Percentiles rank a stretch among this genome's conserved stretches.
phyloP scores from a whole-genome alignment of 306 rosid species.

The Lotus japonicus region DNA sequence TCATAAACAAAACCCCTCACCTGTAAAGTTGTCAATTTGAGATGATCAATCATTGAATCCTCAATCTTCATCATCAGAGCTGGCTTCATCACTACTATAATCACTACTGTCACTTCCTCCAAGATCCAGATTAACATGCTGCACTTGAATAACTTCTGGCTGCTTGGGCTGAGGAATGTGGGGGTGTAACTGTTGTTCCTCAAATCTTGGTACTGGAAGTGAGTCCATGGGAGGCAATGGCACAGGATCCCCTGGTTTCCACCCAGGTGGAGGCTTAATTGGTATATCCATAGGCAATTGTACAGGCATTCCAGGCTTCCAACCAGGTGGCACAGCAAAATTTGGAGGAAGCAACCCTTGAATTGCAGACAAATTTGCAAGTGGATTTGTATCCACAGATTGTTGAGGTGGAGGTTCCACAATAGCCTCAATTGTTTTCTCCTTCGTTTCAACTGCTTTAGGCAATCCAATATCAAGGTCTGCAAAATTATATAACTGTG shows the following conservation, averaged over 20 bases:
- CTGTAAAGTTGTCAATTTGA: background rate
- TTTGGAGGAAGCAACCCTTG: slow-evolving; percentile 76
- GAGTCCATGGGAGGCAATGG: slow-evolving; percentile 67
- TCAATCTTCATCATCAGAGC: slow-evolving; percentile 80
- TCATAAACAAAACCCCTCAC: slow-evolving; percentile 1
- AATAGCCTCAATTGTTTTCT: slow-evolving; percentile 60
- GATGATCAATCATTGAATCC: background rate
- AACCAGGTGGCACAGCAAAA: slow-evolving; percentile 72
- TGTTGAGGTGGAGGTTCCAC: slow-evolving; percentile 52
- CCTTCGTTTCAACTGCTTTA: slow-evolving; percentile 46
- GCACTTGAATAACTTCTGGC: slow-evolving; percentile 80
- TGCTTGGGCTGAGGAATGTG: slow-evolving; percentile 52
- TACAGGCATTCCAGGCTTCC: slow-evolving; percentile 98
- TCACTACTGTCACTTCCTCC: slow-evolving; percentile 87
- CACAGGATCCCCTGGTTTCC: slow-evolving; percentile 97
- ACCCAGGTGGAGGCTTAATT: slow-evolving; percentile 82
- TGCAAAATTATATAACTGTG: slow-evolving; percentile 79
- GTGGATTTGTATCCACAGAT: slow-evolving; percentile 38
- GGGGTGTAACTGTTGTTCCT: slow-evolving; percentile 50
- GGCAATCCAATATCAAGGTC: slow-evolving; percentile 89
- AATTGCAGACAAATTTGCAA: slow-evolving; percentile 48
- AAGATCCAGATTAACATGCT: slow-evolving; percentile 77
- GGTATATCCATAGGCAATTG: slow-evolving; percentile 66
- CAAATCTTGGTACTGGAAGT: slow-evolving; percentile 50
- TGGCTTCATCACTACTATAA: slow-evolving; percentile 78